Conservation (phyloP, 345 rosid genomes). For the Draba incana region DNA sequence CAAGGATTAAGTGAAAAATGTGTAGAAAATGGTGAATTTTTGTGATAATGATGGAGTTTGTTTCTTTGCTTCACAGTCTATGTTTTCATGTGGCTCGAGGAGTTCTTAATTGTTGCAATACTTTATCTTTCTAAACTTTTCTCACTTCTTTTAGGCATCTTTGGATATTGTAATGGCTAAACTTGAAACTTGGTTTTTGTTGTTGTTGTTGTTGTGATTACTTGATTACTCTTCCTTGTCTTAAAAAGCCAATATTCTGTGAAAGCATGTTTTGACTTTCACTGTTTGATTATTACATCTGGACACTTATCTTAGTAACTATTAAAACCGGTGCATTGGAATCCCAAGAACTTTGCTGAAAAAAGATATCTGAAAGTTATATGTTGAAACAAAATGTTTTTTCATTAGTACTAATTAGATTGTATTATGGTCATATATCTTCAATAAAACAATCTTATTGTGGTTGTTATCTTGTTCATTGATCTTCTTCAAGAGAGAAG, state of each 20-base stretch:
- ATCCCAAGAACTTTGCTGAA: neutral
- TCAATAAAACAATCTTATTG: neutral
- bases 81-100: constrained; percentile 7
- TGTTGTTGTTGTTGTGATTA: neutral
- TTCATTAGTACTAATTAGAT: constrained; percentile 12
- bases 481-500: neutral
- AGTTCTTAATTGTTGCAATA: constrained; percentile 6
- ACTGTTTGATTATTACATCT: constrained; percentile 22
- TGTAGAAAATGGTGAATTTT: neutral
- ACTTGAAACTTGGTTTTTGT: neutral
- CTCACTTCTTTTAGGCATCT: constrained; percentile 1
- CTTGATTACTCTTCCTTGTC: constrained; percentile 1
- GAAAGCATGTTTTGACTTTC: constrained; percentile 3
- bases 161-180: neutral
- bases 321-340: neutral
- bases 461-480: constrained; percentile 5
- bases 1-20: neutral
- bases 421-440: neutral
- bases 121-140: constrained; percentile 9
- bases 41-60: constrained; percentile 4
- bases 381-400: neutral
- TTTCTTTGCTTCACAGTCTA: neutral
- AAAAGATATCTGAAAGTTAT: constrained; percentile 1
- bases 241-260: constrained; percentile 3
- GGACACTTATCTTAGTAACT: neutral